Evolutionary conservation across 371 early-diverging fungal species (phyloP), one percentile per base, ranked within the genome.

Genomic region (Mucor racemosus): DNA sequence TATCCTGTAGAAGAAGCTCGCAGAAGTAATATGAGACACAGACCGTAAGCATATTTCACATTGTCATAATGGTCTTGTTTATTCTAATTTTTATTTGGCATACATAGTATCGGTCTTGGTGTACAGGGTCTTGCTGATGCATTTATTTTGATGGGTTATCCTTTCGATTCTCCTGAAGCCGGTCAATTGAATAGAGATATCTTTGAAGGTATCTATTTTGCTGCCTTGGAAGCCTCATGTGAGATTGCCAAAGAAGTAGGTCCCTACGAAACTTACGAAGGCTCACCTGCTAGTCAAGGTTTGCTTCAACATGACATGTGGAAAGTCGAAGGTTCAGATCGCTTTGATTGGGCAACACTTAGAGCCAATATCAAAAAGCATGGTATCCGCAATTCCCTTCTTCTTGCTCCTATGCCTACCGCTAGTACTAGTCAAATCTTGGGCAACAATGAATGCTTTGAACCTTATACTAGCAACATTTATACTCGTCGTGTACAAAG

Each of bases 361-460:
- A 89, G 97, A 38, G 85, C 80, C n/a, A 84, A 88, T 62, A 96
- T 99, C 63, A 88, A 90, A 34, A 69, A 92, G 73, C 84, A 91
- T 73, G 99, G 99, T 66, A 92, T 97, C n/a, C 92, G 99, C 60
- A 99, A 99, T 87, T 95, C 96, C 26, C 85, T 99, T n/a, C 81
- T 99, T 17, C 88, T 99, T 6, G 99, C 99, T 11, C 99, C 98
- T 5, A 99, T 99, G 99, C 99, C 99, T 13, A 99, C 99, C 0
- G 99, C 99, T 1, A 95, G 95, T 19, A 99, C 99, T 5, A 97
- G 98, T 15, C 99, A 99, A 80, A 98, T 99, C 61, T 88, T 99
- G 46, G 99, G 99, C 34, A 97, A 93, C 86, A 99, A 97, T 80
- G 99, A 99, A 84, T 97, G 99, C 79, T 98, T 99, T 74, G 99